Conservation (phyloP, 2,329 filamentous ascomycete genomes). For the Apiospora marii region DNA sequence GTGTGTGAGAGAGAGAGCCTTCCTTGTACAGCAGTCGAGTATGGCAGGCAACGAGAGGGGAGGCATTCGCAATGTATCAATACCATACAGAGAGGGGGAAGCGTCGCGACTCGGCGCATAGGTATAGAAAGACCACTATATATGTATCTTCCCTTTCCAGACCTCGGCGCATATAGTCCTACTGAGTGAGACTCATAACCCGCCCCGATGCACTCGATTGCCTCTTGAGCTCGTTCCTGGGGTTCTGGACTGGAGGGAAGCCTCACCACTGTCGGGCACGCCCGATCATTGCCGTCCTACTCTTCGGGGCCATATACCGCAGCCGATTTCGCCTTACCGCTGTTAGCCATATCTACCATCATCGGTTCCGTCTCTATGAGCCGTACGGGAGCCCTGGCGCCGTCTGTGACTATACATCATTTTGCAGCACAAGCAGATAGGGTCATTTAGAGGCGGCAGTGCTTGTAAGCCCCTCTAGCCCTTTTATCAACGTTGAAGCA, state of each 20-base stretch:
- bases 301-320: background rate
- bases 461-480: background rate
- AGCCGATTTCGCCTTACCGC: background rate
- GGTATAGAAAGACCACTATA: background rate
- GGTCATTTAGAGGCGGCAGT: background rate
- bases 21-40: background rate
- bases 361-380: background rate
- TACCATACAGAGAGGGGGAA: conserved; percentile 8
- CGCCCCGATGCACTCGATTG: background rate
- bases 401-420: background rate
- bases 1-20: background rate
- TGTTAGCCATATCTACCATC: background rate
- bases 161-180: background rate
- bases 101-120: conserved; percentile 12
- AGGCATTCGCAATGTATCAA: conserved; percentile 21
- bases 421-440: too few species aligned
- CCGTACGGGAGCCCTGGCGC: background rate
- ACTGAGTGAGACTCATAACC: background rate
- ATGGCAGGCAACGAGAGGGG: background rate
- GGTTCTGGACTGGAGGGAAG: background rate
- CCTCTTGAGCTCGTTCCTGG: background rate
- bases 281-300: background rate
- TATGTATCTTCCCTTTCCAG: background rate
- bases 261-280: background rate
- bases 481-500: background rate